Conservation (phyloP, 2,329 filamentous ascomycete species). For the Fusarium sp. region DNA sequence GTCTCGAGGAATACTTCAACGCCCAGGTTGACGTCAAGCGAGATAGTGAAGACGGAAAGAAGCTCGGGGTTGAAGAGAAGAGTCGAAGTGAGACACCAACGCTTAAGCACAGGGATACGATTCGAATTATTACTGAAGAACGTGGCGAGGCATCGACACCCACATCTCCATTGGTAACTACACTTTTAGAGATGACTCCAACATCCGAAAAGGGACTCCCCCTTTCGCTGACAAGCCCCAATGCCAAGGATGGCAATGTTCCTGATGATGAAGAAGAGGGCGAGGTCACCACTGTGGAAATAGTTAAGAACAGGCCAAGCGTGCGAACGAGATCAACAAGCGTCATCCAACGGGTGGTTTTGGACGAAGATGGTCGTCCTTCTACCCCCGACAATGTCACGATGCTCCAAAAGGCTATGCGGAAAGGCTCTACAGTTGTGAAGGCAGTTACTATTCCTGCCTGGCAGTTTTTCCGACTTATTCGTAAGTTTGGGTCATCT, state of each 20-base stretch:
- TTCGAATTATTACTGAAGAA: constrained; percentile 50
- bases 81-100: constrained; percentile 38
- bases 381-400: constrained; percentile 55
- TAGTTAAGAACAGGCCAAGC: constrained; percentile 46
- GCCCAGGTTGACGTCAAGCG: constrained; percentile 89
- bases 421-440: constrained; percentile 61
- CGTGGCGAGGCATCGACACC: constrained; percentile 48
- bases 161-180: constrained; percentile 47
- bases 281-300: constrained; percentile 31
- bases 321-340: constrained; percentile 65
- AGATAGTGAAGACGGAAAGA: constrained; percentile 69
- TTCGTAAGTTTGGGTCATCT: constrained; percentile 69
- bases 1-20: constrained; percentile 95
- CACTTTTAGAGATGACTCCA: constrained; percentile 37
- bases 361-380: constrained; percentile 62
- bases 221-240: not conserved
- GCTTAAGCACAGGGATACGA: constrained; percentile 47
- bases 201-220: constrained; percentile 26
- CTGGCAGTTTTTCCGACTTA: constrained; percentile 96
- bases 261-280: constrained; percentile 30
- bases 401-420: constrained; percentile 56
- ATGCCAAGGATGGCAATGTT: constrained; percentile 10
- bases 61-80: constrained; percentile 47
- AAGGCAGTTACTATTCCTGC: constrained; percentile 96
- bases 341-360: constrained; percentile 69